Conservation (phyloP, 1,284 basidiomycete species). For the Sanguinoderma infundibulare region DNA sequence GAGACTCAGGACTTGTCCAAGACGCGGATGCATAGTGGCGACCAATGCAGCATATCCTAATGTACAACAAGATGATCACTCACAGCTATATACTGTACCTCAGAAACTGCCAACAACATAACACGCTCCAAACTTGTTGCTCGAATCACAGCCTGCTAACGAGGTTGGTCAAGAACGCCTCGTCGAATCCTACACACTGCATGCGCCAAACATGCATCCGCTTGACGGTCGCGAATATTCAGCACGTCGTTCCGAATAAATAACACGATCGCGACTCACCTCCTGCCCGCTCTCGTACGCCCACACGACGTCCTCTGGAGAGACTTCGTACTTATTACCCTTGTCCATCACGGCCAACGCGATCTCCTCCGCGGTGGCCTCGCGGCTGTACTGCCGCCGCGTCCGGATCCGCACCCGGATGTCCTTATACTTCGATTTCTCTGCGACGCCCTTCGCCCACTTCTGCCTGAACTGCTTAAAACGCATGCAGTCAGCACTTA, state of each 20-base stretch:
- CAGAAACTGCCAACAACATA: background rate
- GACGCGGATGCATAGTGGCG: too few relatives aligned
- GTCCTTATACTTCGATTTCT: conserved; percentile 7
- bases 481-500: background rate
- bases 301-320: background rate
- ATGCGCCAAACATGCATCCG: conserved; percentile 4
- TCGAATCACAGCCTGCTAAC: background rate
- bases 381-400: conserved; percentile 11
- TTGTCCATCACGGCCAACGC: background rate
- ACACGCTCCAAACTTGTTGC: too few relatives aligned
- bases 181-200: conserved; percentile 5
- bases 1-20: too few relatives aligned
- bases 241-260: background rate
- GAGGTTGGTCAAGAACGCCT: background rate
- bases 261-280: background rate
- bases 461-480: background rate
- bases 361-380: conserved; percentile 25
- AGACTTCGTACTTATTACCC: background rate
- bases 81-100: too few relatives aligned
- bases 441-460: conserved; percentile 13
- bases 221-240: background rate
- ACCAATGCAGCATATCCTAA: too few relatives aligned
- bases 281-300: conserved; percentile 6
- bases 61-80: too few relatives aligned
- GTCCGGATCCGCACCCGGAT: conserved; percentile 23